Conservation (phyloP, 2,329 filamentous ascomycete genomes). For the Colletotrichum sp. region DNA sequence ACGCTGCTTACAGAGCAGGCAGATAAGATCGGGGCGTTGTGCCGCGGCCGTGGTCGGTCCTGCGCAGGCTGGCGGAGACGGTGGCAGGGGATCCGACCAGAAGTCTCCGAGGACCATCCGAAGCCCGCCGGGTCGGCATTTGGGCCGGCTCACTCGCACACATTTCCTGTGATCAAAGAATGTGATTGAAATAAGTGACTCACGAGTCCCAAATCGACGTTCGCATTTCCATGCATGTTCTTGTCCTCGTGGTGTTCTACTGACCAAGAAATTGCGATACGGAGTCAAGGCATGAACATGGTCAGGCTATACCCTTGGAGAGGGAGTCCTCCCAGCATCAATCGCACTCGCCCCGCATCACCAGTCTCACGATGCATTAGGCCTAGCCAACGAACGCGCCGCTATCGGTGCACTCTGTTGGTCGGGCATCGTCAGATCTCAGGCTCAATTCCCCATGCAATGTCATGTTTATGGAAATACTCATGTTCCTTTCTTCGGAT, state of each 20-base stretch:
- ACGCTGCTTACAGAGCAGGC: not conserved
- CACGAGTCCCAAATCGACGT: not conserved
- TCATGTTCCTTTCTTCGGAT: not conserved
- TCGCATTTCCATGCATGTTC: not conserved
- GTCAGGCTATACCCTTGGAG: not conserved
- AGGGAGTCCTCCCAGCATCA: not conserved
- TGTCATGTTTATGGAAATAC: not conserved
- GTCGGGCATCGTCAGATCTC: not conserved
- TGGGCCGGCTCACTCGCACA: not conserved
- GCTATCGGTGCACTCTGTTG: not conserved
- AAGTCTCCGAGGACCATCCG: conserved; percentile 1
- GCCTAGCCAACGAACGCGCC: not conserved
- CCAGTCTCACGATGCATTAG: not conserved
- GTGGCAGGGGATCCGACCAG: conserved; percentile 18
- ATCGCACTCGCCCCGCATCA: not conserved
- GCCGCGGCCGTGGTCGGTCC: not conserved
- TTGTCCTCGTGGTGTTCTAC: not conserved
- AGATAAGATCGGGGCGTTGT: not conserved
- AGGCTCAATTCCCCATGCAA: not conserved
- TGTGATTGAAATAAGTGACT: not conserved
- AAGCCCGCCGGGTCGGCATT: not conserved
- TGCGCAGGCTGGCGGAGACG: not conserved
- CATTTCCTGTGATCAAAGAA: not conserved
- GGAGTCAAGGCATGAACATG: not conserved
- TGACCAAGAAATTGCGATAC: not conserved